Conservation (phyloP, 2,329 filamentous ascomycete species). For the Blumeriella jaapii region DNA sequence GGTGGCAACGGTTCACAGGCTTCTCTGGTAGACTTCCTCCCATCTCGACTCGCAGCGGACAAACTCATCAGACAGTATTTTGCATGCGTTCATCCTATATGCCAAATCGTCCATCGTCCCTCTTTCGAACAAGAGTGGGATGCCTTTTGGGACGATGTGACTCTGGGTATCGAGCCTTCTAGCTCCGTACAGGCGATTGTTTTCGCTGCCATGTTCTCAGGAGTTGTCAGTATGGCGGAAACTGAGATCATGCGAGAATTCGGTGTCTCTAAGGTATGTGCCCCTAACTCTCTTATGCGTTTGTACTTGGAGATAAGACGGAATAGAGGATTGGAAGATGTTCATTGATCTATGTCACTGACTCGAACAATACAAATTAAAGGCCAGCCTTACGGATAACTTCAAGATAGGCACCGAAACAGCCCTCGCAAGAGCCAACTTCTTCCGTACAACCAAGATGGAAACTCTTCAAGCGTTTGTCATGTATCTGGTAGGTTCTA, state of each 20-base stretch:
- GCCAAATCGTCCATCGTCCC: conserved; percentile 52
- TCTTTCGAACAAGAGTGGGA: conserved; percentile 55
- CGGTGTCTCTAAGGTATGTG: conserved; percentile 34
- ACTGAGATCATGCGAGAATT: conserved; percentile 39
- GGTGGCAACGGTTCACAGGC: conserved; percentile 37
- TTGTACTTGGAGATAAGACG: too few species aligned
- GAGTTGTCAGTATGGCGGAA: conserved; percentile 53
- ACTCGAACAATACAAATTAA: neutral
- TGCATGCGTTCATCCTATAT: conserved; percentile 54
- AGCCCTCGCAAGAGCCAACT: conserved; percentile 56
- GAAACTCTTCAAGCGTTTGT: conserved; percentile 68
- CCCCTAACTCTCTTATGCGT: too few species aligned
- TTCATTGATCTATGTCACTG: too few species aligned
- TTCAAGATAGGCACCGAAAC: conserved; percentile 57
- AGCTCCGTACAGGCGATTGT: conserved; percentile 56
- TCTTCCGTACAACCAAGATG: conserved; percentile 59
- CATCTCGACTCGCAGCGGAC: conserved; percentile 45
- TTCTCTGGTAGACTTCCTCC: conserved; percentile 48
- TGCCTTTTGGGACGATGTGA: conserved; percentile 53
- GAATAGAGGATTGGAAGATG: too few species aligned
- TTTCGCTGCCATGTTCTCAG: conserved; percentile 59
- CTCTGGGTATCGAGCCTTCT: conserved; percentile 47
- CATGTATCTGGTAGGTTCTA: conserved; percentile 54
- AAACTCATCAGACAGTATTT: conserved; percentile 57
- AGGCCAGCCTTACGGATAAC: conserved; percentile 45